phyloP scores from a whole-genome alignment of 1,139 yeast species.

The Hyphopichia fennica region DNA sequence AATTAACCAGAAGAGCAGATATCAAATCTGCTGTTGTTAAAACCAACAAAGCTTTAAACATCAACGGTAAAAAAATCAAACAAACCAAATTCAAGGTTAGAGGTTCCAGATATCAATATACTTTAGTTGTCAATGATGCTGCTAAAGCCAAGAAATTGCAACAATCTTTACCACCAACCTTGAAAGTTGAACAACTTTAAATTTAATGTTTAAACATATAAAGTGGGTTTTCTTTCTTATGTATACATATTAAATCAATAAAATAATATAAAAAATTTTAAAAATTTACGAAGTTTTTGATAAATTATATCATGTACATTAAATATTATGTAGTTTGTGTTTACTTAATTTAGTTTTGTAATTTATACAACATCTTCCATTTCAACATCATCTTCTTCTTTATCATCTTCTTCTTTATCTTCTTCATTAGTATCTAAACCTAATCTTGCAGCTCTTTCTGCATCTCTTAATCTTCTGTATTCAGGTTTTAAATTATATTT shows the following conservation, averaged over 20 bases:
- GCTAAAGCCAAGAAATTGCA: constrained; percentile 98
- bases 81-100: constrained; percentile 99
- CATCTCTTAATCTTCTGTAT: constrained; percentile 77
- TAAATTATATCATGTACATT: not conserved
- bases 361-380: constrained; percentile 43
- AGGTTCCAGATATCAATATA: constrained; percentile 93
- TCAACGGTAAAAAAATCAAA: constrained; percentile 83
- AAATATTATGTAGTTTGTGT: not conserved
- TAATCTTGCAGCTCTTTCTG: constrained; percentile 66
- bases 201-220: not conserved
- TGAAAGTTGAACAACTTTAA: constrained; percentile 37
- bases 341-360: no score
- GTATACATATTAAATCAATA: constrained; percentile 2
- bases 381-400: constrained; percentile 44
- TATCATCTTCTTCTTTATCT: constrained; percentile 46
- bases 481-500: constrained; percentile 90
- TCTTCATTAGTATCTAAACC: constrained; percentile 46
- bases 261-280: not conserved
- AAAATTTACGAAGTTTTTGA: not conserved
- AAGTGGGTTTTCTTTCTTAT: no score
- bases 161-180: constrained; percentile 97
- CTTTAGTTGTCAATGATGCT: constrained; percentile 93
- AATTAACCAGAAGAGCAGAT: constrained; percentile 97
- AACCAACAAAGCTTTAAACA: constrained; percentile 82
- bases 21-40: constrained; percentile 89